Evolutionary conservation across 2,329 filamentous ascomycete genomes (phyloP).

Genomic region (Grosmannia serpens): DNA sequence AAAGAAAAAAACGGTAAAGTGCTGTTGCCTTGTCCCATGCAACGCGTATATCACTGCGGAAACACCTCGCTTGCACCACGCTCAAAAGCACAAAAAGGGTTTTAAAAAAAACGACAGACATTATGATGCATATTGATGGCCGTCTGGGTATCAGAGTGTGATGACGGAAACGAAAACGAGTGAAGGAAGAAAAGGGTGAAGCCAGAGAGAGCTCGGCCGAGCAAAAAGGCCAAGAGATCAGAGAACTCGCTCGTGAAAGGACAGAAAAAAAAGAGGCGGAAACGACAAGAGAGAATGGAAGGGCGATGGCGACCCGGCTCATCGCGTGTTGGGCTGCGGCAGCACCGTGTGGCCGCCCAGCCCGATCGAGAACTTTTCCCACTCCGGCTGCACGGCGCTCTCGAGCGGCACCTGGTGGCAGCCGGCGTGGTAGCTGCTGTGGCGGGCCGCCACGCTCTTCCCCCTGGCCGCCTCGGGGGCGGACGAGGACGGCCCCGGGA

Average conservation of each 20-base stretch:
- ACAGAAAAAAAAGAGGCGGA: not conserved
- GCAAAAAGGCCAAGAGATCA: not conserved
- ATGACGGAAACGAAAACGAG: not conserved
- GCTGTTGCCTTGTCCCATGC: not conserved
- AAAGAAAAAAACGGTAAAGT: not conserved
- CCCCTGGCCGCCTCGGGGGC: not conserved
- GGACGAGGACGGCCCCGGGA: not conserved
- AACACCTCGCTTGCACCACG: not conserved
- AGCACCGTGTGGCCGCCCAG: conserved; percentile 29
- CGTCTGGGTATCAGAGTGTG: conserved; percentile 9
- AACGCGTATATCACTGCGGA: not conserved
- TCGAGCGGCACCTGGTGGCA: conserved; percentile 1
- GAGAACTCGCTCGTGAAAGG: not conserved
- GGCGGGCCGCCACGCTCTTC: not conserved
- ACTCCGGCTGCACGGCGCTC: conserved; percentile 22
- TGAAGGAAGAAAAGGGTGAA: not conserved
- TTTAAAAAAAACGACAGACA: not conserved
- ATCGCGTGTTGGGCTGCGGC: not conserved
- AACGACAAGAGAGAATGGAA: not conserved
- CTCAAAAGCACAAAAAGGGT: not conserved
- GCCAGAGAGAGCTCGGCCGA: not conserved
- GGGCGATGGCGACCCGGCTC: no score
- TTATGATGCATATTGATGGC: not conserved
- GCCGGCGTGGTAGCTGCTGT: conserved; percentile 7
- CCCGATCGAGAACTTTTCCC: conserved; percentile 33